Base-by-base conservation (phyloP, 75 land plant genomes). In the Cryptomeria japonica region DNA sequence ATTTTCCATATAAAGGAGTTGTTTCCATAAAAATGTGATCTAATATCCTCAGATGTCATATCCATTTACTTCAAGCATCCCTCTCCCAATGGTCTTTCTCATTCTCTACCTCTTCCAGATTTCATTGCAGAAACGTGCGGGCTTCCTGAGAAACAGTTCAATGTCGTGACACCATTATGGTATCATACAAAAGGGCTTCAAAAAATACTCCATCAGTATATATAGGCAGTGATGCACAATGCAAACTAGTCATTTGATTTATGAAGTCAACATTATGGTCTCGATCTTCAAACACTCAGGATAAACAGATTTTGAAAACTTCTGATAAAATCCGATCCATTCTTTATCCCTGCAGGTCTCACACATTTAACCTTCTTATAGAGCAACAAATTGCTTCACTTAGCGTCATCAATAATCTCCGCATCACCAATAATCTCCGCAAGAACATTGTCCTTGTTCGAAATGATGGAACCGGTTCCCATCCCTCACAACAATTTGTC, bases 401-500 rank as follows among this genome's bases (percentile, higher is more conserved):
- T 3, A 61, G 68, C 68, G 25, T 85, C 53, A 85, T 38, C 68
- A 47, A 15, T 85, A 49, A 49, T 47, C 78, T 28, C 41, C 58
- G 19, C 91, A 61, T 85, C 53, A 85, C 68, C 68, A 47, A 15
- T 85, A 49, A 49, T 47, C 78, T 28, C 41, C 58, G 19, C 91
- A 90, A 42, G 91, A 90, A 51, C 91, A 90, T 7, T 41, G 11
- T n/a, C 91, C 91, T 42, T 86, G 31, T n/a, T 86, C 51, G 72
- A 90, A 90, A 72, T 90, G 83, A 64, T 90, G 91, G 31, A 86
- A 61, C 55, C 91, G 61, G 51, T 79, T 49, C 44, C 75, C 58
- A 82, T 90, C 91, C 38, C 88, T 85, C 85, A 90, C 84, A 78
- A 87, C 55, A 47, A 90, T 90, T 51, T 90, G 61, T n/a, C 88